Evolutionary conservation across 805 yeast species (phyloP).

Genomic region (Ogataea minuta): DNA sequence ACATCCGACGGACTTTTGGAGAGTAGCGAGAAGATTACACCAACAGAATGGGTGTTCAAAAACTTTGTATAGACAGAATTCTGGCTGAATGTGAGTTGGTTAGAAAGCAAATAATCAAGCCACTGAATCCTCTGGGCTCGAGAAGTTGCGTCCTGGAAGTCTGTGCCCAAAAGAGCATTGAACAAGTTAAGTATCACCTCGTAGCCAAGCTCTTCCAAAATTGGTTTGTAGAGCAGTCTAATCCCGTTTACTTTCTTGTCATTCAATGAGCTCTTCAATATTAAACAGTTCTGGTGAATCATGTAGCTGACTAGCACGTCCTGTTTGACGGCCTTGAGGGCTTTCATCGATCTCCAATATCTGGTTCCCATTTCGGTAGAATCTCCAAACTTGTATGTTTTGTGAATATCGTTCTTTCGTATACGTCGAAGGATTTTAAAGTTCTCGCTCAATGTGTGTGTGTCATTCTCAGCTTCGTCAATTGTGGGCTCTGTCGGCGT

Average conservation of each 20-base stretch:
- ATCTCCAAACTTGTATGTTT: constrained; percentile 42
- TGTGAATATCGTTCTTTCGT: constrained; percentile 44
- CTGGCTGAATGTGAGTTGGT: constrained; percentile 19
- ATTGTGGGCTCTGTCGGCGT: constrained; percentile 22
- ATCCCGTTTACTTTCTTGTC: constrained; percentile 31
- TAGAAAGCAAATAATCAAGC: constrained; percentile 25
- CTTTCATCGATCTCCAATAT: constrained; percentile 41
- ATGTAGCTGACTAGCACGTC: constrained; percentile 28
- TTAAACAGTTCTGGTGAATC: constrained; percentile 34
- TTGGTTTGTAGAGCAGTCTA: constrained; percentile 32
- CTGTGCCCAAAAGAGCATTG: constrained; percentile 11
- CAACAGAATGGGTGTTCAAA: constrained; percentile 17
- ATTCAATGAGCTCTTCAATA: constrained; percentile 24
- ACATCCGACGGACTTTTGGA: constrained; percentile 8
- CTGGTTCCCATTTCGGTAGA: constrained; percentile 40
- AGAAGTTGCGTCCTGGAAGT: constrained; percentile 4
- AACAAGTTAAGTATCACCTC: constrained; percentile 20
- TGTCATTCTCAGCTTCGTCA: constrained; percentile 17
- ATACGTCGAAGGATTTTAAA: constrained; percentile 50
- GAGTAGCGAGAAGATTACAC: constrained; percentile 11
- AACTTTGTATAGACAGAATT: constrained; percentile 24
- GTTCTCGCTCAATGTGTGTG: constrained; percentile 30
- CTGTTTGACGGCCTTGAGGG: constrained; percentile 18
- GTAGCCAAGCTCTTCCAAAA: constrained; percentile 22
- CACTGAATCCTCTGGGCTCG: constrained; percentile 23